Evolutionary conservation across 2,329 filamentous ascomycete genomes (phyloP), one percentile per base, ranked within the genome.

Genomic region (Aureobasidium lini): DNA sequence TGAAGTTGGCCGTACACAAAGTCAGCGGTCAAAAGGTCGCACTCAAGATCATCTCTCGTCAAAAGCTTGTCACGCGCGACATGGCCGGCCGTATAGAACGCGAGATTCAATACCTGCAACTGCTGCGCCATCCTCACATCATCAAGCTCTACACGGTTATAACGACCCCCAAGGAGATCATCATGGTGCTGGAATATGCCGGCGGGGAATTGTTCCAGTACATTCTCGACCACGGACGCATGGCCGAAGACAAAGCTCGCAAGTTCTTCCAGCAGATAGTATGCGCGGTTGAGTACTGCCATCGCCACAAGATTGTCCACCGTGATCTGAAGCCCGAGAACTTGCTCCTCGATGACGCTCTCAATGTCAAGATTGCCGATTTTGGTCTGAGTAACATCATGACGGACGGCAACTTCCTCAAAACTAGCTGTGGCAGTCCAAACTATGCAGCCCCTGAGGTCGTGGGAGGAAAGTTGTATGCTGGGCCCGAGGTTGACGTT

Each of bases 191-290:
- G 66, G 94, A 99, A 75, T 99, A 95, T 75, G 94, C 94, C 43
- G 94, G 94, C 62, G 90, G 90, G 62, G 94, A 99, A 75, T 81
- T 99, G 62, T 99, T 99, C 75, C 93, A 99, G 75, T 97, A 97
- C 76, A 94, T 99, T 63, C 94, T 99, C 61, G 88, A 92, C 70
- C 86, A 96, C 71, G 94, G 94, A 59, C 87, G 89, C 70, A 90
- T 97, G 82, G 85, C 87, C 66, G 94, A 99, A 74, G 82, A 86
- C 62, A 89, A 95, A 72, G 94, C 94, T n/a, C 86, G 94, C 60
- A 90, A 93, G 66, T 96, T 99, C 79, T 99, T 99, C 75, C 94
- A 99, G 75, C 94, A 99, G 75, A 99, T 99, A 76, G 89, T 99
- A 57, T 96, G 94, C 73, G 94, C 94, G 44, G 94, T 99, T 66